Base-by-base conservation (phyloP, 1,284 basidiomycete species). In the Vanrija pseudolonga region DNA sequence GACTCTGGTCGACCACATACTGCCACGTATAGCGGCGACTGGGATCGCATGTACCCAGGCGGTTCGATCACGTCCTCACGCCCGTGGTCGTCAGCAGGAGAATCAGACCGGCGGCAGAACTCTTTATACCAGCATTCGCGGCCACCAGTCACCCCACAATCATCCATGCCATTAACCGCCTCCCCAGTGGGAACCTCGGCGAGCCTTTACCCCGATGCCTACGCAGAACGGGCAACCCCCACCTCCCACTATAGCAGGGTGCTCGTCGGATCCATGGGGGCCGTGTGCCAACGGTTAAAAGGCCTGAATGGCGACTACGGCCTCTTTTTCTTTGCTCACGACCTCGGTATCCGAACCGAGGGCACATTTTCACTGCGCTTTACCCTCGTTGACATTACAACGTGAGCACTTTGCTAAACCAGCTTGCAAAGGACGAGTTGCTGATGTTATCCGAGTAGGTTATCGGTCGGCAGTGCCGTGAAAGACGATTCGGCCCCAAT, bases 311-410 rank as follows among this genome's bases (percentile, higher is more conserved):
- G 87, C 55, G 85, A 85, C 60, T 80, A 84, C 37, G 91, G 91
- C 4, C 85, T 95, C 57, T 92, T 88, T 75, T 92, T 91, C 77
- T 83, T 91, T 55, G 88, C 90, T 71, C 88, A 89, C 65, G 90
- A 94, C 76, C 75, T 94, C 45, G 90, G 88, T 40, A 86, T 93
- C 52, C 83, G 90, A 56, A 91, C 88, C 20, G 90, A 93, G 79
- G 88, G 88, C 73, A 71, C 68, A 64, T 80, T 76, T 51, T 59
- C 66, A 12, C 55, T 79, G 5, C 61, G 69, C 12, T 69, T 78
- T 49, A 58, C 68, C 2, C 52, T 79, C 15, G 61, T 69, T 9
- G 64, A 73, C 55, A 51, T 73, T 11, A 51, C 57, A 0, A 53
- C 60, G 66, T 73, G 44, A 60, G 68, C 68, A 15, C 15, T 45